Evolutionary conservation across 83 land plant genomes (phyloP).

Genomic region (Thuja plicata): DNA sequence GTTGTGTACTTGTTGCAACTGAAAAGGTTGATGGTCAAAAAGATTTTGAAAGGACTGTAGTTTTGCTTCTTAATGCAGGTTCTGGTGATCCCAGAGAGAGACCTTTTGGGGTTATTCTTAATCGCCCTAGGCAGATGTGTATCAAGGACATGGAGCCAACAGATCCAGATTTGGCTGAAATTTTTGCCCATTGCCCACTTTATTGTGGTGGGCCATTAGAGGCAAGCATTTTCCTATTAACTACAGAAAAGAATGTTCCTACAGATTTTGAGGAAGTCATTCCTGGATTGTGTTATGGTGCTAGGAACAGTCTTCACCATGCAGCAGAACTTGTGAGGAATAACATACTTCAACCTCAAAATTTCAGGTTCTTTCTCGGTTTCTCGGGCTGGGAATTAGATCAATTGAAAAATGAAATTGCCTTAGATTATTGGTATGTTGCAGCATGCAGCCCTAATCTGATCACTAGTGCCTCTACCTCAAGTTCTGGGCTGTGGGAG

Average conservation of each 20-base stretch:
- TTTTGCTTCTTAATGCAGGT: conserved; percentile 76
- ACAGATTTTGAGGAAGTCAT: conserved; percentile 71
- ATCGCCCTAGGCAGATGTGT: conserved; percentile 68
- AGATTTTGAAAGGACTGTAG: conserved; percentile 76
- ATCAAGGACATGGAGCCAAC: conserved; percentile 74
- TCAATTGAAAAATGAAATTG: conserved; percentile 80
- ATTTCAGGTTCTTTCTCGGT: conserved; percentile 88
- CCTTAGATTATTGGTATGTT: conserved; percentile 77
- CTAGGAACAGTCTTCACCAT: conserved; percentile 53
- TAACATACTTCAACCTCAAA: conserved; percentile 42
- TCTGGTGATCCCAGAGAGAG: conserved; percentile 68
- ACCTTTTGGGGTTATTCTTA: conserved; percentile 82
- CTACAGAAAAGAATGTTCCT: conserved; percentile 22
- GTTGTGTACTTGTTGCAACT: conserved; percentile 86
- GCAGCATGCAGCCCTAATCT: conserved; percentile 87
- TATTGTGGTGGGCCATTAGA: conserved; percentile 83
- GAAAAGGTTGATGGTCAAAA: conserved; percentile 80
- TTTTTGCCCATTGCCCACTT: conserved; percentile 72
- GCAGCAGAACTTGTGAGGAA: conserved; percentile 67
- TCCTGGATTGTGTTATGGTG: conserved; percentile 71
- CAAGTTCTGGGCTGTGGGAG: conserved; percentile 67
- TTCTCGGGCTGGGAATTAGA: conserved; percentile 87
- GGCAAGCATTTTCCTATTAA: conserved; percentile 70
- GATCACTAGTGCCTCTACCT: conserved; percentile 31
- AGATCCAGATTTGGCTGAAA: conserved; percentile 51